These are phyloP conservation scores for Pyrenophora graminea DNA, from an alignment of 2,329 filamentous ascomycete genomes.

Conservation along the genomic window DNA sequence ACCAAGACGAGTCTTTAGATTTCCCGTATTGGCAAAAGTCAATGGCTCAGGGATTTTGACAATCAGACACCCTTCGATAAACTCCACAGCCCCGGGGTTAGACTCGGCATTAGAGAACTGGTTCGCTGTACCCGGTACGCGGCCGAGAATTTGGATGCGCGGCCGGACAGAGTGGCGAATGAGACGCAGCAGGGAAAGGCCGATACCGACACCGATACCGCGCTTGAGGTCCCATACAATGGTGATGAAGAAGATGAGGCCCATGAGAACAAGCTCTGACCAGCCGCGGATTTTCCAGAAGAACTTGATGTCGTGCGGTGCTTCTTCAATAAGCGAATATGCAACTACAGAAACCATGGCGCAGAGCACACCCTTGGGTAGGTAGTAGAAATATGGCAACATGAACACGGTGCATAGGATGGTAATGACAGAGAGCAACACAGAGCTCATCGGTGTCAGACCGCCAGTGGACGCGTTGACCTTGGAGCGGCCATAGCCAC, in stretches of 20 bases:
- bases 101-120: slow-evolving; percentile 84
- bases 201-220: slow-evolving; percentile 92
- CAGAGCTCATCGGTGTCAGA: slow-evolving; percentile 89
- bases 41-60: slow-evolving; percentile 97
- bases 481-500: slow-evolving; percentile 94
- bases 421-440: slow-evolving; percentile 82
- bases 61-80: slow-evolving; percentile 89
- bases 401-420: slow-evolving; percentile 80
- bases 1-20: slow-evolving; percentile 80
- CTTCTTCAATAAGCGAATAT: slow-evolving; percentile 92
- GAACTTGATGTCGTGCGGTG: slow-evolving; percentile 87
- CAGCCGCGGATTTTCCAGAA: slow-evolving; percentile 85
- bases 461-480: slow-evolving; percentile 92
- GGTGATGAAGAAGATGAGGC: slow-evolving; percentile 85
- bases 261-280: slow-evolving; percentile 84
- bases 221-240: slow-evolving; percentile 94
- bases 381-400: slow-evolving; percentile 89
- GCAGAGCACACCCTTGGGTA: slow-evolving; percentile 94
- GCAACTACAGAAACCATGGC: slow-evolving; percentile 96
- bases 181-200: slow-evolving; percentile 84
- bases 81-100: slow-evolving; percentile 75
- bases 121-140: slow-evolving; percentile 75
- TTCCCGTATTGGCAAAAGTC: slow-evolving; percentile 95
- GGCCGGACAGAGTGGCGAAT: slow-evolving; percentile 89
- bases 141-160: slow-evolving; percentile 93